These are phyloP conservation scores for Ceratocystiopsis brevicomis DNA, from an alignment of 2,329 filamentous ascomycete species.

Conservation along the genomic window DNA sequence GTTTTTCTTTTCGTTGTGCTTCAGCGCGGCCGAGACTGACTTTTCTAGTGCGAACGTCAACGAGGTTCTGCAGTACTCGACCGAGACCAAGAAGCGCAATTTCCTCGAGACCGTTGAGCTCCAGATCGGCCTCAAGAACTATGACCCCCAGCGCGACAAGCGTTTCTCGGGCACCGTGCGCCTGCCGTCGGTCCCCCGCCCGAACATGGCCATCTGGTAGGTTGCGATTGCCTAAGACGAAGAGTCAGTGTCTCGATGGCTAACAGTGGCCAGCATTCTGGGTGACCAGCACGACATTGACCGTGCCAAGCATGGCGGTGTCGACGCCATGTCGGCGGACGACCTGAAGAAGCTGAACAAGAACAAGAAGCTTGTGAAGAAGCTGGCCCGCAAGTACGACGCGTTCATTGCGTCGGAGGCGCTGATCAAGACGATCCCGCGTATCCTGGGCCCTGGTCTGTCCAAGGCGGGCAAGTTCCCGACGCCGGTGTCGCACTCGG, in stretches of 20 bases:
- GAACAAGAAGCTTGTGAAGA: constrained; percentile 99
- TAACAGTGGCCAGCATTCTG: constrained; percentile 28
- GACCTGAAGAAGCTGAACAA: constrained; percentile 99
- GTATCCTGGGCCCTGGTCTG: constrained; percentile 96
- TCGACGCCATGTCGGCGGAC: constrained; percentile 95
- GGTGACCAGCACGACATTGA: constrained; percentile 91
- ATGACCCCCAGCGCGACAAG: constrained; percentile 99
- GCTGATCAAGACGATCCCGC: constrained; percentile 98
- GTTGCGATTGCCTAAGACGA: neutral
- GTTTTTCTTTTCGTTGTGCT: neutral
- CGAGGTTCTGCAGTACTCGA: constrained; percentile 84
- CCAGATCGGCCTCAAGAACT: constrained; percentile 85
- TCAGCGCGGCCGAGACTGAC: neutral
- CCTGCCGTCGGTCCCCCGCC: constrained; percentile 79
- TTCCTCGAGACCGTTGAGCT: constrained; percentile 43
- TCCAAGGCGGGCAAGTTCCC: constrained; percentile 99
- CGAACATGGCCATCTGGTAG: constrained; percentile 19
- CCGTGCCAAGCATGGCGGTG: constrained; percentile 96
- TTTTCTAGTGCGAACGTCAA: constrained; percentile 56
- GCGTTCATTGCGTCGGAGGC: constrained; percentile 94
- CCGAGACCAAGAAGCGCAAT: constrained; percentile 90
- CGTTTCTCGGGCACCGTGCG: constrained; percentile 99
- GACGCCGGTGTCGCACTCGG: constrained; percentile 88
- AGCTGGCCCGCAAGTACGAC: constrained; percentile 99
- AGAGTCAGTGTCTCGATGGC: neutral